These are phyloP conservation scores for Aspergillus carbonarius DNA, from an alignment of 2,329 filamentous ascomycete genomes.

Conservation along the genomic window DNA sequence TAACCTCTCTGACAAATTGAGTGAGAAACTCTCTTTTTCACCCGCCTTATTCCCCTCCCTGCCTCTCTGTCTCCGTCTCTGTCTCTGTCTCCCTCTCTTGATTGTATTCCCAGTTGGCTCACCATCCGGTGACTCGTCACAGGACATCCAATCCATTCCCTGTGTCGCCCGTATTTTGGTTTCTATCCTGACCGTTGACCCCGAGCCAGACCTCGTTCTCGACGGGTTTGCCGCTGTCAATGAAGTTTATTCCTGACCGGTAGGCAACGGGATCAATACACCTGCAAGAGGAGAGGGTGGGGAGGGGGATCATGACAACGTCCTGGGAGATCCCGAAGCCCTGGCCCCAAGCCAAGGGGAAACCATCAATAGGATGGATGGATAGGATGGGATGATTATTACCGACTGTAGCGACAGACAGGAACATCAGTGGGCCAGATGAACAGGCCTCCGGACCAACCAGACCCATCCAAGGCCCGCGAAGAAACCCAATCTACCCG, in stretches of 20 bases:
- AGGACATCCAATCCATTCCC: neutral
- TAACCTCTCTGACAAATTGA: constrained; percentile 3
- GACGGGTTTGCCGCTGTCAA: constrained; percentile 4
- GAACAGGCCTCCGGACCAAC: constrained; percentile 4
- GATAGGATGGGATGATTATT: neutral
- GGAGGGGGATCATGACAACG: neutral
- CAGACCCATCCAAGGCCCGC: neutral
- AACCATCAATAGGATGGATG: neutral
- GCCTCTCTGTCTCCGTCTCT: neutral
- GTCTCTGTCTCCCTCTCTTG: neutral
- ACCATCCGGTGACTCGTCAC: neutral
- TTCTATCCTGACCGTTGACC: neutral
- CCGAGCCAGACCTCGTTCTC: neutral
- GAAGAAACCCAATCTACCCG: constrained; percentile 10
- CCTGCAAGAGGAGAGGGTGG: neutral
- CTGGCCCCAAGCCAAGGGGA: neutral
- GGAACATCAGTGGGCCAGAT: constrained; percentile 2
- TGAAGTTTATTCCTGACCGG: constrained; percentile 2
- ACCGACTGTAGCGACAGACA: constrained; percentile 1
- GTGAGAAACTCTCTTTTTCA: neutral
- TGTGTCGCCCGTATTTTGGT: neutral
- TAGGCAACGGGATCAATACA: neutral
- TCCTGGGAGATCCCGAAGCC: neutral
- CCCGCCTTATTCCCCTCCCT: neutral
- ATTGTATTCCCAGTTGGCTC: neutral